phyloP scores from a whole-genome alignment of 2,329 filamentous ascomycete species.

The Sclerotinia sclerotiorum region DNA sequence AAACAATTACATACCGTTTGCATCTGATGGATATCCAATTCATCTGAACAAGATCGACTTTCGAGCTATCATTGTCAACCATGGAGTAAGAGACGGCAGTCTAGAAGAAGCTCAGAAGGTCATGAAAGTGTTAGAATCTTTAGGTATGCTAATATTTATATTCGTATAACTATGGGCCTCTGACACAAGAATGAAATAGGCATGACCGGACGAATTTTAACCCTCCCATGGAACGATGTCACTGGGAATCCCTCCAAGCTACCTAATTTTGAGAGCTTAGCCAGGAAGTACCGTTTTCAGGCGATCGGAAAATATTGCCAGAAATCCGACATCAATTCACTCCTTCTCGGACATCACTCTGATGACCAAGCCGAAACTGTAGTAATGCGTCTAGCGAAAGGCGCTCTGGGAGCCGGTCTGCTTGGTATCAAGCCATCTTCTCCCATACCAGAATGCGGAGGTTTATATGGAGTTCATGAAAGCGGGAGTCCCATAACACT shows the following conservation, averaged over 20 bases:
- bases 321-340: conserved; percentile 50
- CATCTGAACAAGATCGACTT: conserved; percentile 38
- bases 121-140: conserved; percentile 34
- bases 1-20: conserved; percentile 18
- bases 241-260: conserved; percentile 45
- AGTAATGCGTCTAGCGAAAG: conserved; percentile 70
- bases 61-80: conserved; percentile 56
- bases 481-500: conserved; percentile 50
- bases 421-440: conserved; percentile 64
- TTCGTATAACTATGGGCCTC: background rate
- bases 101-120: conserved; percentile 53
- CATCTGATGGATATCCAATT: conserved; percentile 6
- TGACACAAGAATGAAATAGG: conserved; percentile 28
- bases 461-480: conserved; percentile 68
- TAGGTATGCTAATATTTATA: conserved; percentile 28
- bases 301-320: conserved; percentile 63
- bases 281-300: conserved; percentile 72
- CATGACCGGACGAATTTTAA: conserved; percentile 36
- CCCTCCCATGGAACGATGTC: conserved; percentile 53
- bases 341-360: conserved; percentile 82
- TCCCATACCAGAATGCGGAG: conserved; percentile 81
- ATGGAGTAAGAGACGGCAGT: conserved; percentile 55
- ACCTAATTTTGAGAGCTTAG: conserved; percentile 73
- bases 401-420: conserved; percentile 69
- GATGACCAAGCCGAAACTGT: conserved; percentile 93